Percentiles rank a stretch among this genome's conserved stretches.
These are phyloP conservation scores for Elsinoe batatas DNA, from an alignment of 2,329 filamentous ascomycete species.

Conservation along the genomic window DNA sequence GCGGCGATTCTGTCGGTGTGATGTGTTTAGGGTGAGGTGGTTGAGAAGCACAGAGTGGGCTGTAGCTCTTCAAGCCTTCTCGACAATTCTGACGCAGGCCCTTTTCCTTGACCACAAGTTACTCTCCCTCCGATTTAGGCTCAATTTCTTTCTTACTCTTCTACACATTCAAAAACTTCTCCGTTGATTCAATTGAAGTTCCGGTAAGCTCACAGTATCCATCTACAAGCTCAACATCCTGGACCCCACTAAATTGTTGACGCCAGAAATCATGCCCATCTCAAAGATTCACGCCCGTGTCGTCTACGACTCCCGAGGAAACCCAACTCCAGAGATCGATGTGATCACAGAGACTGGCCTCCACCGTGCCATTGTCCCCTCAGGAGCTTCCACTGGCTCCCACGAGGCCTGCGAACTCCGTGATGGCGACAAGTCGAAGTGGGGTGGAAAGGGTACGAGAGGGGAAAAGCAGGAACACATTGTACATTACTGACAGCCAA, in stretches of 20 bases:
- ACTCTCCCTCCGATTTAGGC: not conserved
- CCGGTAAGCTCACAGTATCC: not conserved
- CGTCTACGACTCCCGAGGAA: constrained; percentile 94
- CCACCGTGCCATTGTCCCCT: constrained; percentile 95
- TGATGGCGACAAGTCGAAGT: constrained; percentile 44
- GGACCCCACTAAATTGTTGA: constrained; percentile 7
- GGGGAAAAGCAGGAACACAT: not conserved
- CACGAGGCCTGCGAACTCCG: constrained; percentile 46
- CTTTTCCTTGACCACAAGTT: not conserved
- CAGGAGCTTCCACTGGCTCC: constrained; percentile 77
- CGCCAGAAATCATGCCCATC: constrained; percentile 53
- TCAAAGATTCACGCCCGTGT: constrained; percentile 54
- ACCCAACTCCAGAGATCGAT: constrained; percentile 98
- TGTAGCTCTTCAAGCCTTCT: constrained; percentile 10
- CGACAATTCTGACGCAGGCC: constrained; percentile 10
- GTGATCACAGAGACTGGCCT: constrained; percentile 92
- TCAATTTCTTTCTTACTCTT: not conserved
- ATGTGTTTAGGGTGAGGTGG: constrained; percentile 7
- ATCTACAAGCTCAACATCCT: not conserved
- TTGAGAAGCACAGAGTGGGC: constrained; percentile 3
- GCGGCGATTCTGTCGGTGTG: constrained; percentile 7
- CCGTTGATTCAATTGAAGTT: not conserved
- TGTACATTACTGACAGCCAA: constrained; percentile 12
- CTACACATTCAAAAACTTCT: not conserved
- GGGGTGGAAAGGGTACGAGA: constrained; percentile 41